Evolutionary conservation across 768 basidiomycete species (phyloP).

Genomic region (Termitomyces sp.): DNA sequence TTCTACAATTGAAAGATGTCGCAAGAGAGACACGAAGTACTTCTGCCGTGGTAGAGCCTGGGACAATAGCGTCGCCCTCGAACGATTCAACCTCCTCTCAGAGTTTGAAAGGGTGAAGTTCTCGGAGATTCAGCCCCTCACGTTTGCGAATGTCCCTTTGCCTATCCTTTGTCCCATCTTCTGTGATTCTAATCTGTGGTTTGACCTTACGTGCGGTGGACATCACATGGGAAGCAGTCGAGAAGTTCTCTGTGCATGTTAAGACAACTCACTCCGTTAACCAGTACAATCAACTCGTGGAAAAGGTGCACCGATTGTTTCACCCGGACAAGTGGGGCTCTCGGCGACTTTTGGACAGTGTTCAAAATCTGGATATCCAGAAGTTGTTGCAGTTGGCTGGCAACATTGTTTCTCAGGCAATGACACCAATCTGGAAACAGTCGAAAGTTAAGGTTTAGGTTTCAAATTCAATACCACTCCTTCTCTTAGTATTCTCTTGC

Average conservation of each 20-base stretch:
- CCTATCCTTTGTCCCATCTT: background rate
- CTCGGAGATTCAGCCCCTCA: conserved; percentile 17
- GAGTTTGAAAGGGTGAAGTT: conserved; percentile 16
- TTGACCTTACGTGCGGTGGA: background rate
- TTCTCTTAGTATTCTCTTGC: too few species aligned
- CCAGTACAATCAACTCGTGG: conserved; percentile 2
- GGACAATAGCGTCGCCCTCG: background rate
- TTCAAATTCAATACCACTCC: background rate
- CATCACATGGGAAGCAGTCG: conserved; percentile 8
- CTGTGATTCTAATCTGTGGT: background rate
- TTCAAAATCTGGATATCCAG: conserved; percentile 3
- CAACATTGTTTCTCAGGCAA: conserved; percentile 7
- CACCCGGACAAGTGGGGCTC: conserved; percentile 13
- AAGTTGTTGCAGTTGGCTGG: background rate
- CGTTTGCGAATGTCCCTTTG: conserved; percentile 16
- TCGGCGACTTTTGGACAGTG: conserved; percentile 3
- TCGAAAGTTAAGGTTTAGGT: background rate
- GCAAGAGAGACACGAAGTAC: conserved; percentile 3
- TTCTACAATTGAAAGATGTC: conserved; percentile 6
- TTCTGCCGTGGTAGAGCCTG: background rate
- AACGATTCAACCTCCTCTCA: conserved; percentile 4
- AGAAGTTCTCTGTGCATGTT: conserved; percentile 1
- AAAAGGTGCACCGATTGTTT: conserved; percentile 4
- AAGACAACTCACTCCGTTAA: background rate
- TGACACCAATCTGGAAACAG: conserved; percentile 6